These are phyloP conservation scores for Vigna unguiculata DNA, from an alignment of 306 rosid species.

Conservation along the genomic window DNA sequence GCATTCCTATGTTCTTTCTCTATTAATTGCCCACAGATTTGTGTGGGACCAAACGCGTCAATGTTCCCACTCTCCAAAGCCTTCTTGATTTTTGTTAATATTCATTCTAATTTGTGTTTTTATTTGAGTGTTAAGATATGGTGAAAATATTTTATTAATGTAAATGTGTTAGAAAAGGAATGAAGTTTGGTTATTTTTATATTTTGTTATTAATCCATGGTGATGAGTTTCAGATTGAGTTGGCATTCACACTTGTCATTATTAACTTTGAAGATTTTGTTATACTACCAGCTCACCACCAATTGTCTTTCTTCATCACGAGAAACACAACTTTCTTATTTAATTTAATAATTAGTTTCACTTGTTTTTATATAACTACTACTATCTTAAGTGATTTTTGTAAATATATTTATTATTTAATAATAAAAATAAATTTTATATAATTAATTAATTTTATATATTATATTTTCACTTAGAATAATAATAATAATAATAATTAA, in stretches of 20 bases:
- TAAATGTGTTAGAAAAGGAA: too few species aligned
- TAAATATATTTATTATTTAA: too few species aligned
- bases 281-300: too few species aligned
- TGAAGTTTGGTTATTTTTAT: background rate
- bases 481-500: too few species aligned
- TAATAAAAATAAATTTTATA: too few species aligned
- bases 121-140: too few species aligned
- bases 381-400: too few species aligned
- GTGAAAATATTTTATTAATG: too few species aligned
- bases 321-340: slow-evolving; percentile 34
- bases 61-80: background rate
- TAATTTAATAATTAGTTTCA: background rate
- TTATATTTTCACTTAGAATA: too few species aligned
- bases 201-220: background rate
- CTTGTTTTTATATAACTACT: background rate
- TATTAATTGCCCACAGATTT: slow-evolving; percentile 3
- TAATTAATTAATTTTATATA: too few species aligned
- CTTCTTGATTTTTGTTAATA: background rate
- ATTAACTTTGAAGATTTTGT: too few species aligned
- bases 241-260: background rate
- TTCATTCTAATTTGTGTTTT: too few species aligned
- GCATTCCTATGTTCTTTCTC: background rate
- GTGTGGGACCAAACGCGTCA: background rate
- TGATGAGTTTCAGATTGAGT: background rate
- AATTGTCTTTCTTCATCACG: background rate